Percentiles rank a stretch among this genome's conserved stretches.
Conservation (phyloP, 345 rosid species). For the Sonneratia caseolaris region DNA sequence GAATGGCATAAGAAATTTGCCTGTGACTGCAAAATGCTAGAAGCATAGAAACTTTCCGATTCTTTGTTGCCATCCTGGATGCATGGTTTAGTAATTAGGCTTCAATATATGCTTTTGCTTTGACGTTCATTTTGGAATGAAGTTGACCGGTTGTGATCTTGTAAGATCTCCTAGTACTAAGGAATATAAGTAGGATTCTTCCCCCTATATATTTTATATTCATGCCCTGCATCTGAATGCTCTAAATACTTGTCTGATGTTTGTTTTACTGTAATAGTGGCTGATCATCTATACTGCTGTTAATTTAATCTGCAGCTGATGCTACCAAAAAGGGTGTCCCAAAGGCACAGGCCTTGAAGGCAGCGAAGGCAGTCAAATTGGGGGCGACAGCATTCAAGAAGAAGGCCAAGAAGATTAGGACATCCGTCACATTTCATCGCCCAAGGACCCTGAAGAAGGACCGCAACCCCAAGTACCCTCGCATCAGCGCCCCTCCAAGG, state of each 20-base stretch:
- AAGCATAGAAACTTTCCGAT: neutral
- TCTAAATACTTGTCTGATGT: neutral
- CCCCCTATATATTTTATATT: neutral
- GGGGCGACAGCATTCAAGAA: slow-evolving; percentile 46
- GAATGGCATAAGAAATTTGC: neutral
- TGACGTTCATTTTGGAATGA: neutral
- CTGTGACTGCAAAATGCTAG: neutral
- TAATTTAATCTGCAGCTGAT: slow-evolving; percentile 15
- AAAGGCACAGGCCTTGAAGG: slow-evolving; percentile 56
- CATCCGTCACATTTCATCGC: slow-evolving; percentile 51
- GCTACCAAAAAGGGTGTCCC: slow-evolving; percentile 35
- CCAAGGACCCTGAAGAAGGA: slow-evolving; percentile 51
- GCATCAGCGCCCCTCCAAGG: slow-evolving; percentile 54
- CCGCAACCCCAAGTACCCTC: slow-evolving; percentile 53
- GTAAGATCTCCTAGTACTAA: neutral
- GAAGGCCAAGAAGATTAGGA: slow-evolving; percentile 50
- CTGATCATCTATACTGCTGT: neutral
- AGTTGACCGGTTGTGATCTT: neutral
- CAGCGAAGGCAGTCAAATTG: slow-evolving; percentile 56
- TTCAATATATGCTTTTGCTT: neutral
- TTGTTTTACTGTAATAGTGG: neutral
- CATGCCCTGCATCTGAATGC: neutral
- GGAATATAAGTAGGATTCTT: neutral
- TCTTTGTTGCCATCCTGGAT: neutral
- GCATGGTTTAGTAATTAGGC: neutral